Evolutionary conservation across 2,329 filamentous ascomycete genomes (phyloP).

Genomic region (Aaosphaeria pasadenensis): DNA sequence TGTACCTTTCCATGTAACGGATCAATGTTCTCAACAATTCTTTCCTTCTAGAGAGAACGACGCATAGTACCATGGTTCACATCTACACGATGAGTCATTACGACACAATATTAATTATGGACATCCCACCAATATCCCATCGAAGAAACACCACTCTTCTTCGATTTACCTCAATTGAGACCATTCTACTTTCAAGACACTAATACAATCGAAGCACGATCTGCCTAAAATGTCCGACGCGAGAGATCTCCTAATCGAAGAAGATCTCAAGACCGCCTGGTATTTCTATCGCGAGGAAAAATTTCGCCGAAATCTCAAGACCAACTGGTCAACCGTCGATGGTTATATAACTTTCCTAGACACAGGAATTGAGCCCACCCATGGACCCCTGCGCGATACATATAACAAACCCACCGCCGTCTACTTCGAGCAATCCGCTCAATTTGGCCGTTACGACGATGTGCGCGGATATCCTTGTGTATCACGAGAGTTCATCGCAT

Average conservation of each 20-base stretch:
- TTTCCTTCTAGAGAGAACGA: too few relatives aligned
- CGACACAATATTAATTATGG: too few relatives aligned
- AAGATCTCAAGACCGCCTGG: slow-evolving; percentile 4
- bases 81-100: too few relatives aligned
- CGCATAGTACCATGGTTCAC: too few relatives aligned
- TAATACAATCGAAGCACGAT: background rate
- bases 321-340: slow-evolving; percentile 1
- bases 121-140: background rate
- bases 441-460: background rate
- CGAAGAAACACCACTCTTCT: background rate
- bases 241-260: background rate
- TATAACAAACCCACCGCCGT: slow-evolving; percentile 2
- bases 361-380: background rate
- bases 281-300: slow-evolving; percentile 4
- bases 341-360: background rate
- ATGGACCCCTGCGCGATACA: background rate
- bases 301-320: slow-evolving; percentile 2
- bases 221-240: background rate
- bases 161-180: background rate
- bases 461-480: background rate
- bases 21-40: too few relatives aligned
- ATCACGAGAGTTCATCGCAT: background rate
- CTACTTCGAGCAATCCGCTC: background rate
- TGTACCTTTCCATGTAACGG: too few relatives aligned
- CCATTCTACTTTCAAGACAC: background rate